These are phyloP conservation scores for Lipomyces kockii DNA, from an alignment of 805 yeast genomes.

Conservation along the genomic window DNA sequence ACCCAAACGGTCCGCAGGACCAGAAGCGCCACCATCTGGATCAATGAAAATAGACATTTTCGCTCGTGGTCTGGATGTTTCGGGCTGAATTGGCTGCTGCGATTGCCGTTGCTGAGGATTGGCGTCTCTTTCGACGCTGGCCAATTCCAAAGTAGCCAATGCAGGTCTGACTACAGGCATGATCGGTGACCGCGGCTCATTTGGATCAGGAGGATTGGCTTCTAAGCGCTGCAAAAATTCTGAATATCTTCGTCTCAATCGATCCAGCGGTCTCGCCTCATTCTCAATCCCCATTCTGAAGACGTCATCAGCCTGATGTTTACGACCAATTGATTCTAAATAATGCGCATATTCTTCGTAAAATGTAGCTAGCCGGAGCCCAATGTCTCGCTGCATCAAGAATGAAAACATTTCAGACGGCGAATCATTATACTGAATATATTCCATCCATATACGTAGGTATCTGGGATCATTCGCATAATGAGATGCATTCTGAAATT, in stretches of 20 bases:
- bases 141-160: constrained; percentile 47
- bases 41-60: constrained; percentile 54
- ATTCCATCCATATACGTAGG: constrained; percentile 78
- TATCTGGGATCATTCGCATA: constrained; percentile 86
- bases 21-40: constrained; percentile 36
- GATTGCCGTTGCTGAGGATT: constrained; percentile 11
- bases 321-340: constrained; percentile 57
- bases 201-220: constrained; percentile 37
- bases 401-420: constrained; percentile 74
- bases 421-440: constrained; percentile 67
- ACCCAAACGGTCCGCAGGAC: constrained; percentile 19
- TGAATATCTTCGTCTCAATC: constrained; percentile 52
- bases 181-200: constrained; percentile 48
- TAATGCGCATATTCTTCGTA: constrained; percentile 79
- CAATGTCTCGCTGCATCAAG: constrained; percentile 73
- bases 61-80: constrained; percentile 16
- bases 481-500: constrained; percentile 64
- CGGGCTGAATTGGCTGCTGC: neutral
- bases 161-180: constrained; percentile 45
- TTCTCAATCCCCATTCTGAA: constrained; percentile 61
- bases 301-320: constrained; percentile 61
- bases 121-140: constrained; percentile 12
- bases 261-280: constrained; percentile 66
- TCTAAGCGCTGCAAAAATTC: constrained; percentile 53
- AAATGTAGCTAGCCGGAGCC: constrained; percentile 64